These are phyloP conservation scores for Pulveroboletus sp. DNA, from an alignment of 768 basidiomycete genomes.

Conservation along the genomic window DNA sequence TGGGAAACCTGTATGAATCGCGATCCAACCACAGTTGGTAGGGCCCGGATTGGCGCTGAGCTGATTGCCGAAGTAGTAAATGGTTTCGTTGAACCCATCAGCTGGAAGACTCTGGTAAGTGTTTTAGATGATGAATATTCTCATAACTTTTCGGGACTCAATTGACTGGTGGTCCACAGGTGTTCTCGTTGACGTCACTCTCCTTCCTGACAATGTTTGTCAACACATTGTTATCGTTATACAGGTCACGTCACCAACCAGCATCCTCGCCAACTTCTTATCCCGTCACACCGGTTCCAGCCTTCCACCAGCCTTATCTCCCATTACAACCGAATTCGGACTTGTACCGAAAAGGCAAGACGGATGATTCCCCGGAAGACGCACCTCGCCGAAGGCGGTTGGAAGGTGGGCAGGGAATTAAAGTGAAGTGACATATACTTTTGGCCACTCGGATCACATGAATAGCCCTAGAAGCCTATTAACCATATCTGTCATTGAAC, in stretches of 20 bases:
- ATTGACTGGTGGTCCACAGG: slow-evolving; percentile 35
- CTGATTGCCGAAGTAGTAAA: slow-evolving; percentile 95
- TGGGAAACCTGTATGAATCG: slow-evolving; percentile 97
- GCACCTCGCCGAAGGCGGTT: slow-evolving; percentile 52
- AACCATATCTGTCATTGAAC: slow-evolving; percentile 19
- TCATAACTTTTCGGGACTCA: slow-evolving; percentile 19
- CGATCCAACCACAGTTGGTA: slow-evolving; percentile 85
- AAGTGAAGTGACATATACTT: slow-evolving; percentile 44
- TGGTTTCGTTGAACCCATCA: slow-evolving; percentile 94
- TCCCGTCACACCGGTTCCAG: slow-evolving; percentile 36
- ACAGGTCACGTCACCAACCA: slow-evolving; percentile 63
- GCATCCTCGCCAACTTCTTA: slow-evolving; percentile 37
- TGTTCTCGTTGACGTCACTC: slow-evolving; percentile 71
- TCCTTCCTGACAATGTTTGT: slow-evolving; percentile 76
- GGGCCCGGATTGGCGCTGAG: slow-evolving; percentile 88
- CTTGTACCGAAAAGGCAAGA: slow-evolving; percentile 36
- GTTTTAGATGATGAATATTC: slow-evolving; percentile 7
- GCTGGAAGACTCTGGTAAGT: slow-evolving; percentile 92
- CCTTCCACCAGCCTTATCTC: slow-evolving; percentile 49
- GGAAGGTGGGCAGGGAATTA: slow-evolving; percentile 51
- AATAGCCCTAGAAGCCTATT: slow-evolving; percentile 20
- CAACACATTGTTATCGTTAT: slow-evolving; percentile 74
- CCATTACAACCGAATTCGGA: slow-evolving; percentile 50
- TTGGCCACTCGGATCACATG: slow-evolving; percentile 29
- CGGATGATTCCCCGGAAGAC: slow-evolving; percentile 34